Evolutionary conservation across 495 filamentous ascomycete species (phyloP).

Genomic region (Extremus antarcticus): DNA sequence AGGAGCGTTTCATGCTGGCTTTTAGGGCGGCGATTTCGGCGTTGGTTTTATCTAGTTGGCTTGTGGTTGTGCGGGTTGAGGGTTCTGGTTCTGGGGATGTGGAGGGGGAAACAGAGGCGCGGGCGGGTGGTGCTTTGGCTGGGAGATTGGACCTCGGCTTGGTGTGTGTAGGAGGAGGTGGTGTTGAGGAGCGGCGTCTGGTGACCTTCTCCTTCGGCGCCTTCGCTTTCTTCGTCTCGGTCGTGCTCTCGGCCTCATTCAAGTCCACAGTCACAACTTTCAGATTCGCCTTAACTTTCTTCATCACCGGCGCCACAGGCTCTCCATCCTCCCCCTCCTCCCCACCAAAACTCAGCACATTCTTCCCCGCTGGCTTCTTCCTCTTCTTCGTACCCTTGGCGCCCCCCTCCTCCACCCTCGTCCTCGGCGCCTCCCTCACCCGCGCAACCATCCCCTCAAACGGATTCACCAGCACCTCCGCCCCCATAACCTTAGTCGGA

Average conservation of each 20-base stretch:
- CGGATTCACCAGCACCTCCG: conserved; percentile 81
- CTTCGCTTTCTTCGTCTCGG: conserved; percentile 20
- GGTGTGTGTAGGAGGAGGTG: conserved; percentile 27
- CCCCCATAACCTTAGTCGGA: conserved; percentile 64
- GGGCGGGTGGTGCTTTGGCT: neutral
- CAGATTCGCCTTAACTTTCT: conserved; percentile 87
- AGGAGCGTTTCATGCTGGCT: conserved; percentile 79
- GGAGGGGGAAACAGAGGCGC: conserved; percentile 6
- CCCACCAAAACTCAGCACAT: conserved; percentile 77
- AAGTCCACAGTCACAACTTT: conserved; percentile 58
- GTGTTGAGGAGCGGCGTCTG: conserved; percentile 24
- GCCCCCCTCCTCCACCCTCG: conserved; percentile 32
- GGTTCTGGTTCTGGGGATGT: conserved; percentile 27
- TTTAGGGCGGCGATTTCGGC: conserved; percentile 85
- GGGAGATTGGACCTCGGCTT: conserved; percentile 24
- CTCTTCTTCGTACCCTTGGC: conserved; percentile 55
- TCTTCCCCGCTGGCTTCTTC: conserved; percentile 71
- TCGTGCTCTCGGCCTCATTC: conserved; percentile 17
- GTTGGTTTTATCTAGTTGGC: conserved; percentile 65
- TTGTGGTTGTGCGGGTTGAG: conserved; percentile 41
- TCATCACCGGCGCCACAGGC: conserved; percentile 49
- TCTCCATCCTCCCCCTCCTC: conserved; percentile 63
- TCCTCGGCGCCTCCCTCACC: conserved; percentile 36
- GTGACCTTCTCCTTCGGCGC: conserved; percentile 24
- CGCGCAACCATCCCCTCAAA: conserved; percentile 78